A percentile compares a stretch with the other conserved stretches of the same genome.
Evolutionary conservation across 257 asterid species (phyloP).

Genomic region (Mentha longifolia): DNA sequence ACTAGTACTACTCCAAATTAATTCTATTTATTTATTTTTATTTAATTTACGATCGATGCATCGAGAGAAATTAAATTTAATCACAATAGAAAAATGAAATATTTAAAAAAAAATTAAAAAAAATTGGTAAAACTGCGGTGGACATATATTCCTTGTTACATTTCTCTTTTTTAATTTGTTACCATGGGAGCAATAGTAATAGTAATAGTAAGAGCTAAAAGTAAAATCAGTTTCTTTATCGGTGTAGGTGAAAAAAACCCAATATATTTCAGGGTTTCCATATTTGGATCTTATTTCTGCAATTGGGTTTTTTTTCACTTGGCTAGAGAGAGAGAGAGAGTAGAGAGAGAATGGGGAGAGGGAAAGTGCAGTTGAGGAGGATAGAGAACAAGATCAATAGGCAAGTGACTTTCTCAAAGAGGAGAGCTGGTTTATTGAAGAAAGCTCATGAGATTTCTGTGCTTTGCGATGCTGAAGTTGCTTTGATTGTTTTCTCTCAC

Average conservation of each 20-base stretch:
- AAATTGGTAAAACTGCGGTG: not conserved
- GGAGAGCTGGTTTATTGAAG: slow-evolving; percentile 76
- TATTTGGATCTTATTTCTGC: slow-evolving; percentile 32
- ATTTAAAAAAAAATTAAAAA: no score
- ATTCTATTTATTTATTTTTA: no score
- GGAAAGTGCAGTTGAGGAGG: slow-evolving; percentile 73
- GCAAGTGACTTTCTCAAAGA: slow-evolving; percentile 84
- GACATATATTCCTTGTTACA: not conserved
- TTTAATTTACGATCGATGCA: no score
- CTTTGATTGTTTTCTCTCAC: slow-evolving; percentile 71
- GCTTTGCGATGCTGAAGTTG: slow-evolving; percentile 84
- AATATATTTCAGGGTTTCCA: slow-evolving; percentile 46
- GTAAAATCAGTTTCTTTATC: slow-evolving; percentile 30
- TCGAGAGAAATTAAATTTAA: no score
- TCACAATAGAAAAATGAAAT: no score
- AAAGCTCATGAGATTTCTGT: slow-evolving; percentile 90
- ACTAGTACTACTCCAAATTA: no score
- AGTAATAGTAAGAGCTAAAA: not conserved
- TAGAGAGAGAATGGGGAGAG: slow-evolving; percentile 70
- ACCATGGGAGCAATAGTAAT: slow-evolving; percentile 15
- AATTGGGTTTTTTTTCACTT: slow-evolving; percentile 22
- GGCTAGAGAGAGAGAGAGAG: not conserved
- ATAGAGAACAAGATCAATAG: slow-evolving; percentile 89
- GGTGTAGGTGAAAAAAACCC: slow-evolving; percentile 6
- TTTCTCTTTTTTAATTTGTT: slow-evolving; percentile 7